Conservation (phyloP, 257 asterid species). For the Solanum etuberosum region DNA sequence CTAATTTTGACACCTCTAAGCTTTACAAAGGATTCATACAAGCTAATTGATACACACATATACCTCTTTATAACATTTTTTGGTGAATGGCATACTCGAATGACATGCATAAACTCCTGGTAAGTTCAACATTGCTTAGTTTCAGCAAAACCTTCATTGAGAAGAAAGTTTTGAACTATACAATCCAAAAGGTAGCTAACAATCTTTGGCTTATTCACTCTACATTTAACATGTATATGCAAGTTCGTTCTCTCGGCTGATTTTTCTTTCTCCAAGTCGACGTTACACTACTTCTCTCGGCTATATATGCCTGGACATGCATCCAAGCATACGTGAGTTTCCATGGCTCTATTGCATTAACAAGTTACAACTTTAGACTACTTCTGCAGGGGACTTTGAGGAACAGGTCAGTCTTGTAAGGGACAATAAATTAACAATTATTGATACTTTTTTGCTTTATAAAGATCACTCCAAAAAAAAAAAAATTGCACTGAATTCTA, state of each 20-base stretch:
- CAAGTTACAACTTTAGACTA: slow-evolving; percentile 15
- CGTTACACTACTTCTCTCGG: too few relatives aligned
- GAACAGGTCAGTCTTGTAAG: slow-evolving; percentile 43
- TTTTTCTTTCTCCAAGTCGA: not conserved
- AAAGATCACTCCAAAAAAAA: too few relatives aligned
- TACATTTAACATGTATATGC: not conserved
- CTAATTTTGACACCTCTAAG: too few relatives aligned
- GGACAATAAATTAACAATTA: too few relatives aligned
- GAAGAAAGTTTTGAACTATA: not conserved
- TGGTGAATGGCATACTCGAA: not conserved
- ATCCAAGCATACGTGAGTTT: too few relatives aligned
- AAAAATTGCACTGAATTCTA: too few relatives aligned
- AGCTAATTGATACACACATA: not conserved
- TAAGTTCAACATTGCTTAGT: not conserved
- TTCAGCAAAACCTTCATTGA: not conserved
- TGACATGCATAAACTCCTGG: not conserved
- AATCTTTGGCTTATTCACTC: not conserved
- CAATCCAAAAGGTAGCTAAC: not conserved
- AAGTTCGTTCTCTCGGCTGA: not conserved
- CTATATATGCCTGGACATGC: too few relatives aligned
- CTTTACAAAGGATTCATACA: too few relatives aligned
- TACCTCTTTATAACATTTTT: not conserved
- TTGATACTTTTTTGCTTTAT: too few relatives aligned
- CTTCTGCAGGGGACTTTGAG: slow-evolving; percentile 39
- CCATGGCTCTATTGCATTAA: not conserved